phyloP scores from a whole-genome alignment of 2,329 filamentous ascomycete species.

The Aspergillus chevalieri region DNA sequence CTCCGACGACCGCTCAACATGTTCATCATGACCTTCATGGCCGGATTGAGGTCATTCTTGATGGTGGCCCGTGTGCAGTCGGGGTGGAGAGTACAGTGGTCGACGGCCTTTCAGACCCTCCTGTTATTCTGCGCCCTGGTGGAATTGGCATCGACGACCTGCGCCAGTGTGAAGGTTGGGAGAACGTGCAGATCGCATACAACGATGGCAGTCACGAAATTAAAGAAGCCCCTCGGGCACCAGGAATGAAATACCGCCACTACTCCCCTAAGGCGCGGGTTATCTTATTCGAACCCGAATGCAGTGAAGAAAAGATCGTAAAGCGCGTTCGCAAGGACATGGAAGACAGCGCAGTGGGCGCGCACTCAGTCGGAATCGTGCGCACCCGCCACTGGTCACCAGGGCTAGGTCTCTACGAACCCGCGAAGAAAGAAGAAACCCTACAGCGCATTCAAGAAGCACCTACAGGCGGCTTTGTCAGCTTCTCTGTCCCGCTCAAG shows the following conservation, averaged over 20 bases:
- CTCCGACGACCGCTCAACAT: slow-evolving; percentile 83
- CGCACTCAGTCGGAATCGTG: slow-evolving; percentile 33
- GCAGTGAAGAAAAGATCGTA: slow-evolving; percentile 20
- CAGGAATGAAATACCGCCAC: slow-evolving; percentile 98
- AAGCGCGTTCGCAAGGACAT: slow-evolving; percentile 30
- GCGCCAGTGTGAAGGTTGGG: slow-evolving; percentile 70
- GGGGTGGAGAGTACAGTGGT: slow-evolving; percentile 97
- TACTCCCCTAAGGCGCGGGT: slow-evolving; percentile 89
- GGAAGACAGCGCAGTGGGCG: slow-evolving; percentile 22
- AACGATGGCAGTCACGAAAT: slow-evolving; percentile 66
- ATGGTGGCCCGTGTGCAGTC: slow-evolving; percentile 78
- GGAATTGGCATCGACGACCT: slow-evolving; percentile 80
- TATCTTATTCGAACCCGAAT: slow-evolving; percentile 65
- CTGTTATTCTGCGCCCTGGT: slow-evolving; percentile 76
- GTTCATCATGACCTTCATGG: slow-evolving; percentile 79
- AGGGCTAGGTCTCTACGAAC: slow-evolving; percentile 22
- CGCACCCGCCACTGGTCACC: slow-evolving; percentile 32
- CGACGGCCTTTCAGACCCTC: slow-evolving; percentile 76
- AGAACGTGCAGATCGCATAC: slow-evolving; percentile 69
- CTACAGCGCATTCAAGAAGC: slow-evolving; percentile 17
- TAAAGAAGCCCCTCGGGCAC: slow-evolving; percentile 66
- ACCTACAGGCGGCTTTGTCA: slow-evolving; percentile 19
- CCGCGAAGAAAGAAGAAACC: slow-evolving; percentile 16
- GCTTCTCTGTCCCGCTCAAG: slow-evolving; percentile 22
- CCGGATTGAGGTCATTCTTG: slow-evolving; percentile 77